Evolutionary conservation across 495 filamentous ascomycete species (phyloP).

Genomic region (Lentithecium fluviatile): DNA sequence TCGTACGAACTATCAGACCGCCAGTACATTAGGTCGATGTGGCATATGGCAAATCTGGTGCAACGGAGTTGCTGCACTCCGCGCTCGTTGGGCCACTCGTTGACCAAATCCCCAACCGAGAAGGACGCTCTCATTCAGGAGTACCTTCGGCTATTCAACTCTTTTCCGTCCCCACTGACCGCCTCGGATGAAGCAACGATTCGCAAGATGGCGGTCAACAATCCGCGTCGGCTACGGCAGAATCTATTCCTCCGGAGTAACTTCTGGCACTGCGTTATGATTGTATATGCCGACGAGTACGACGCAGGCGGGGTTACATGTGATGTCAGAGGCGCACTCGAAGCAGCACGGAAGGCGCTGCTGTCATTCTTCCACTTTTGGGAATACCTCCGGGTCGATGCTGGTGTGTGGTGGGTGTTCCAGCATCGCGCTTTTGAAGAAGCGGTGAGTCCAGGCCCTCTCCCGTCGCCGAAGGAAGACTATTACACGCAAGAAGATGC

Average conservation of each 20-base stretch:
- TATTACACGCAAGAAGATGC: neutral
- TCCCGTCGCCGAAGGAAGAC: neutral
- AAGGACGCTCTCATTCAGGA: constrained; percentile 60
- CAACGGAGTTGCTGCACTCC: constrained; percentile 67
- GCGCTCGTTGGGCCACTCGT: constrained; percentile 62
- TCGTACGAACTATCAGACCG: constrained; percentile 51
- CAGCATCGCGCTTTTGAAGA: constrained; percentile 71
- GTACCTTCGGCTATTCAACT: constrained; percentile 61
- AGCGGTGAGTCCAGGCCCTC: constrained; percentile 48
- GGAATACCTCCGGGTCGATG: constrained; percentile 60
- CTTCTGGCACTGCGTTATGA: constrained; percentile 73
- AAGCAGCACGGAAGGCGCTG: constrained; percentile 65
- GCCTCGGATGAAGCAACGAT: constrained; percentile 58
- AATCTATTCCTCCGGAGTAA: constrained; percentile 68
- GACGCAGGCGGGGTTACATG: constrained; percentile 52
- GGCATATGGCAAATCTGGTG: constrained; percentile 69
- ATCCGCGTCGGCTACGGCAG: constrained; percentile 62
- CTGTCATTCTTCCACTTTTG: constrained; percentile 65
- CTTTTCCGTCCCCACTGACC: constrained; percentile 62
- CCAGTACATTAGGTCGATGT: constrained; percentile 66
- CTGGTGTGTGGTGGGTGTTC: constrained; percentile 75
- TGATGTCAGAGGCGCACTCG: constrained; percentile 64
- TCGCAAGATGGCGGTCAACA: constrained; percentile 48
- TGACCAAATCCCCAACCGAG: constrained; percentile 57
- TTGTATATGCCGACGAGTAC: constrained; percentile 62